Conservation (phyloP, 352 stramenopile genomes). For the Phytophthora crassamura region DNA sequence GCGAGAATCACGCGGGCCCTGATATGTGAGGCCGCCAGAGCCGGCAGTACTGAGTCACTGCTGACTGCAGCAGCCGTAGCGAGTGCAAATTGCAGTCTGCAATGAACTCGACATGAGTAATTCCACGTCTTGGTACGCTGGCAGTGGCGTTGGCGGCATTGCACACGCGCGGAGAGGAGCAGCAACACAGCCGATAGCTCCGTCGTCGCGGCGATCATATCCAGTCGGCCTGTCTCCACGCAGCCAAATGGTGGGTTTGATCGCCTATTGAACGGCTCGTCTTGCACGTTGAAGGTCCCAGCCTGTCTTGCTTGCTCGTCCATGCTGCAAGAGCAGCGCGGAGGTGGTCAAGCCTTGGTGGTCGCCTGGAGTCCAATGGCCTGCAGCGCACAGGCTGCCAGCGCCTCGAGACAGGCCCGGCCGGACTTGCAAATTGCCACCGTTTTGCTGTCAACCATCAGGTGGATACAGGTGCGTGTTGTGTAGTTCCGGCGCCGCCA, state of each 20-base stretch:
- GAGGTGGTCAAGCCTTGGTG: no score
- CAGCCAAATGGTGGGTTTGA: slow-evolving; percentile 17
- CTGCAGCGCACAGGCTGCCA: no score
- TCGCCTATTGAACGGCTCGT: slow-evolving; percentile 15
- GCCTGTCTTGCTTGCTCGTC: slow-evolving; percentile 19
- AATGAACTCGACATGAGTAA: no score
- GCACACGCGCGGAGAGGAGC: slow-evolving; percentile 6
- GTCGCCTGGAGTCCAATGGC: no score
- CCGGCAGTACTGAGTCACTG: no score
- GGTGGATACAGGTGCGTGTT: not conserved
- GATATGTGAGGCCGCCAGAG: slow-evolving; percentile 10
- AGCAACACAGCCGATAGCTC: not conserved
- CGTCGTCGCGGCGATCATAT: slow-evolving; percentile 1
- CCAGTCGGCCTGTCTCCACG: slow-evolving; percentile 28
- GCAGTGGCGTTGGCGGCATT: slow-evolving; percentile 3
- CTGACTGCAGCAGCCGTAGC: not conserved
- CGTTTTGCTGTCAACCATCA: slow-evolving; percentile 17
- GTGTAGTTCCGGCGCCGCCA: slow-evolving; percentile 7
- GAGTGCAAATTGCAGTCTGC: no score
- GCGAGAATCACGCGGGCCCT: slow-evolving; percentile 23
- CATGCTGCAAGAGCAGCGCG: slow-evolving; percentile 17
- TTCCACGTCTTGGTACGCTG: slow-evolving; percentile 2
- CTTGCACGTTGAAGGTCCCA: slow-evolving; percentile 16
- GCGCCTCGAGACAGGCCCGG: no score
- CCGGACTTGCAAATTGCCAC: no score